Evolutionary conservation across 352 stramenopile species (phyloP).

Genomic region (Globisporangium recalcitrans): DNA sequence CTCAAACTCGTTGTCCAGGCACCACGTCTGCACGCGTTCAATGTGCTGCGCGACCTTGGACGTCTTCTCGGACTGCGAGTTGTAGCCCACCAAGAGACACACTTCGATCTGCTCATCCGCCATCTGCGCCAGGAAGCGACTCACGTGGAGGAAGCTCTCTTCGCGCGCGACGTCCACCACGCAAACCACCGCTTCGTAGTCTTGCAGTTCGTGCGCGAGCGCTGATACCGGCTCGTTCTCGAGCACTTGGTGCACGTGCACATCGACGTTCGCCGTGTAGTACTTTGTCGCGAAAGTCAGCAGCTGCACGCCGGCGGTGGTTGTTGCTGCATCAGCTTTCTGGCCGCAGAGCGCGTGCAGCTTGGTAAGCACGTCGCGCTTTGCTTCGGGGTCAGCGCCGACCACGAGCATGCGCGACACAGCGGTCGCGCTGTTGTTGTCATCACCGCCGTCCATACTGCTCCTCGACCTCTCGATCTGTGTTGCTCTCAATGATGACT

Average conservation of each 20-base stretch:
- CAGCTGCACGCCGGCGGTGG: constrained; percentile 12
- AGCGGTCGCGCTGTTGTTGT: neutral
- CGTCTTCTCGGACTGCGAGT: constrained; percentile 18
- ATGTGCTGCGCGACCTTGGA: constrained; percentile 18
- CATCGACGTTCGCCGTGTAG: constrained; percentile 50
- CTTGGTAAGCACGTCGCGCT: constrained; percentile 18
- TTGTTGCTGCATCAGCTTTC: neutral
- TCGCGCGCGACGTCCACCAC: constrained; percentile 35
- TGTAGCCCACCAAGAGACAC: constrained; percentile 39
- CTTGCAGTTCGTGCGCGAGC: constrained; percentile 33
- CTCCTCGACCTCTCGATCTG: neutral
- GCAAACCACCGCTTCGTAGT: constrained; percentile 65
- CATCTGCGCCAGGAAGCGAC: constrained; percentile 38
- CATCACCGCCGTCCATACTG: neutral
- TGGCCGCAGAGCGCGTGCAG: constrained; percentile 34
- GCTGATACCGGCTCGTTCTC: constrained; percentile 30
- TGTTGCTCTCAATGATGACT: neutral
- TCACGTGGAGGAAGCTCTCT: constrained; percentile 39
- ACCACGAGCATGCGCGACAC: constrained; percentile 37
- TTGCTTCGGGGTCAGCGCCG: constrained; percentile 24
- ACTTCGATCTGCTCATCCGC: constrained; percentile 55
- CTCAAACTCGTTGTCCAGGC: constrained; percentile 59
- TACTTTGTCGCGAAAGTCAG: constrained; percentile 64
- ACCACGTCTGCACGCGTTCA: constrained; percentile 42
- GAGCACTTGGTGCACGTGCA: constrained; percentile 42